A percentile compares a stretch with the other conserved stretches of the same genome.
phyloP scores from a whole-genome alignment of 2,329 filamentous ascomycete genomes.

The Leptographium lundbergii region DNA sequence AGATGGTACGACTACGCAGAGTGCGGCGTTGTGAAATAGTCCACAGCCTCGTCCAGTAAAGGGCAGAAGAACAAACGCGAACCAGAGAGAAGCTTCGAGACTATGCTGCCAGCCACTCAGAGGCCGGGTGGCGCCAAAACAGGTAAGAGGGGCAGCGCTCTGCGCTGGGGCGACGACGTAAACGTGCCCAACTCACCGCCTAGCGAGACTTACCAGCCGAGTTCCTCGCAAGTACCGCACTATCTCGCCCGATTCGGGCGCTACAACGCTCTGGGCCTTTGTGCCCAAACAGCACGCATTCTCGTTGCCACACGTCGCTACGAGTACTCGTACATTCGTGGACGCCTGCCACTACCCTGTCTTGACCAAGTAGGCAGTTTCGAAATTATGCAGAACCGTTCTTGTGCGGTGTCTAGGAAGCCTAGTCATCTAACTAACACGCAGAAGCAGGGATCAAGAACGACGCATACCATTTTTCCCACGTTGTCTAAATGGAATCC shows the following conservation, averaged over 20 bases:
- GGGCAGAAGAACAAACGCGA: neutral
- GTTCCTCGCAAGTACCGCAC: neutral
- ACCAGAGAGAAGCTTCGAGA: conserved; percentile 6
- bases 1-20: neutral
- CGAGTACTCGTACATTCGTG: neutral
- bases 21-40: neutral
- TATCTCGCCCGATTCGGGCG: neutral
- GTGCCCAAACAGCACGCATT: neutral
- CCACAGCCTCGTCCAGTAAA: neutral
- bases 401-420: too few relatives aligned
- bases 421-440: too few relatives aligned
- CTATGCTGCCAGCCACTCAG: neutral
- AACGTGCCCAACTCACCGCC: conserved; percentile 7
- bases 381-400: too few relatives aligned
- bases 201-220: neutral
- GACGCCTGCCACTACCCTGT: neutral
- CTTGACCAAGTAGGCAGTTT: neutral
- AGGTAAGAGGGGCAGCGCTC: conserved; percentile 1
- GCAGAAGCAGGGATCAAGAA: too few relatives aligned
- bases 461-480: too few relatives aligned
- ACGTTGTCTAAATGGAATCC: neutral
- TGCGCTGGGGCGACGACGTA: neutral
- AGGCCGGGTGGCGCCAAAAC: neutral
- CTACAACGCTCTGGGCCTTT: neutral
- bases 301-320: neutral